phyloP scores from a whole-genome alignment of 2,329 filamentous ascomycete species.

The Hymenoscyphus occultus region DNA sequence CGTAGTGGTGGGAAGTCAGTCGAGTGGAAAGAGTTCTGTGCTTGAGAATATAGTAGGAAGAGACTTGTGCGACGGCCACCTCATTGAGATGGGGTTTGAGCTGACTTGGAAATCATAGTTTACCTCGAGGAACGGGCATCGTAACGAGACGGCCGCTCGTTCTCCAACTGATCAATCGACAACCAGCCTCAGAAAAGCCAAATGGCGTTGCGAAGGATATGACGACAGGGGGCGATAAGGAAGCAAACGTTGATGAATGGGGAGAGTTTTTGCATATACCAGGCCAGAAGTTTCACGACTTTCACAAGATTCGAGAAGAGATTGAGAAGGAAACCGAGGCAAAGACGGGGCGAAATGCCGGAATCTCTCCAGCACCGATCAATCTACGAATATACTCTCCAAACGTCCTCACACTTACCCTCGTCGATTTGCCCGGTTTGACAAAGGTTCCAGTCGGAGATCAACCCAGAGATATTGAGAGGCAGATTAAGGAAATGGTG shows the following conservation, averaged over 20 bases:
- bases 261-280: conserved; percentile 98
- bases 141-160: conserved; percentile 94
- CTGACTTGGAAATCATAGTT: conserved; percentile 50
- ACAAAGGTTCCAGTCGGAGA: conserved; percentile 97
- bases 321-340: conserved; percentile 94
- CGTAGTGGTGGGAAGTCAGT: conserved; percentile 96
- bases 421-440: conserved; percentile 93
- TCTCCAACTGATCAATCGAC: conserved; percentile 94
- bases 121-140: conserved; percentile 96
- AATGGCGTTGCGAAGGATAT: conserved; percentile 72
- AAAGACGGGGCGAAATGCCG: conserved; percentile 93
- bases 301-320: conserved; percentile 97
- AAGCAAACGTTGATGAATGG: conserved; percentile 93
- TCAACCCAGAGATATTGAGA: conserved; percentile 93
- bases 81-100: conserved; percentile 14
- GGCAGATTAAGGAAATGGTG: conserved; percentile 96
- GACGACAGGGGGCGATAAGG: conserved; percentile 69
- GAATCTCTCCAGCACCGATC: conserved; percentile 95
- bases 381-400: conserved; percentile 98
- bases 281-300: conserved; percentile 96
- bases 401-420: conserved; percentile 92
- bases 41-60: conserved; percentile 97
- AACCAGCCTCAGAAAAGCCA: conserved; percentile 56
- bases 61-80: conserved; percentile 76
- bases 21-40: conserved; percentile 98